Base-by-base conservation (phyloP, 208 protist species). In the Leishmania martiniquensis region DNA sequence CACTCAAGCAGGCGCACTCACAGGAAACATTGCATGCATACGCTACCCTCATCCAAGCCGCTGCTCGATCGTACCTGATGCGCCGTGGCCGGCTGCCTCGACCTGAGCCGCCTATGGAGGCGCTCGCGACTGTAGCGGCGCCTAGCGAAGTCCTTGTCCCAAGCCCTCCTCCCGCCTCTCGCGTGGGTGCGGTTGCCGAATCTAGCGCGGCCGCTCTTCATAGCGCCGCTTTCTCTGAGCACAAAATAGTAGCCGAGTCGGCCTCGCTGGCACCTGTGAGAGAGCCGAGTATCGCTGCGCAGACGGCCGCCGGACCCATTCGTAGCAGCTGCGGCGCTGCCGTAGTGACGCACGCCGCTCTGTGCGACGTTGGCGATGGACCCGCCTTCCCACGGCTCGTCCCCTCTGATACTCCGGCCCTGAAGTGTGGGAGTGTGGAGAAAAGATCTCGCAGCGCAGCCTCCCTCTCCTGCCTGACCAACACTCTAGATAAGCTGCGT, bases 41-140 rank as follows among this genome's bases (percentile, higher is more conserved):
- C 70, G 87, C 91, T 10, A 89, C 83, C 0, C 85, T 81, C 47
- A 90, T 93, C 45, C 91, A 95, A 62, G 77, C 79, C 17, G 39
- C 86, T 29, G 81, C 86, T 37, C 88, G 90, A 32, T 71, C 39
- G 4, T 63, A 45, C n/a, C 66, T 86, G 9, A 55, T 78, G 55
- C 70, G 47, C 15, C 47, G 62, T 51, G n/a, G 66, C 2, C 72
- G 44, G 17, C 34, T 49, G 37, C 70, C 39, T 39, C 49, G 9
- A 44, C 34, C 70, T 29, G 52, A 22, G 22, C 37, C 51, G 52
- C 25, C 65, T 13, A 7, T 9, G 20, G 42, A 69, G 20, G 22
- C 12, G 65, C 42, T 32, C 25, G 22, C 42, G 1, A 9, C 65
- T 29, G 39, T 20, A 17, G 32, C 22, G 39, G 2, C 68, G 13